Evolutionary conservation across 164 flowering plant genomes (phyloP), one percentile per base, ranked within the genome.

Genomic region (Berberis thunbergii): DNA sequence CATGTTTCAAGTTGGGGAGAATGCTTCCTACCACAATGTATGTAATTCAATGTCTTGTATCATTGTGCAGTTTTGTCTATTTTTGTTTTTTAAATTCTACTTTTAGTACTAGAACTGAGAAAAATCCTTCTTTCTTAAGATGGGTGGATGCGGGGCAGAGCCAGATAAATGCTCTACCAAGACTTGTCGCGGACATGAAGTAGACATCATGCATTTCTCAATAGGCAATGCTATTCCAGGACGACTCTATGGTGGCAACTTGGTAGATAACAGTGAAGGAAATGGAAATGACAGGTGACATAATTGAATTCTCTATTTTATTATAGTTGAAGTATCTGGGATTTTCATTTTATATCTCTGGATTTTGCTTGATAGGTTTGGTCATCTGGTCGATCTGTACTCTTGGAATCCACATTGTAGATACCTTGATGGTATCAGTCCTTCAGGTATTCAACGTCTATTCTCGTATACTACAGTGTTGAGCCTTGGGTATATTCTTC

Each of bases 401-500:
- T 67, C 86, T 2, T 94, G 99, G 99, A 94, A 69, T 69, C 99
- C 99, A 10, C 99, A 94, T 66, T 94, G 99, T 71, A 75, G 87
- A 63, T 74, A 80, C 64, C 83, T 91, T 54, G 97, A 94, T 78
- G 99, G 99, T 46, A 62, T 55, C 59, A 78, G 95, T 50, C 93
- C 97, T 75, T 74, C 97, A 80, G 99, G 99, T 94, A 78, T 13
- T 56, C 3, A 11, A 48, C 10, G 26, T 26, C 26, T 26, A 26
- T 26, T 26, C 26, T 26, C 26, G 26, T 26, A 26, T 26, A 26
- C 26, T 26, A 26, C 26, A 26, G 26, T 26, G 26, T 26, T 26
- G 26, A 26, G 26, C n/a, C n/a, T n/a, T n/a, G n/a, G n/a, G n/a
- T n/a, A n/a, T n/a, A n/a, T n/a, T n/a, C n/a, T n/a, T n/a, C n/a